Evolutionary conservation across 2,329 filamentous ascomycete species (phyloP).

Genomic region (Diplocarpon mali): DNA sequence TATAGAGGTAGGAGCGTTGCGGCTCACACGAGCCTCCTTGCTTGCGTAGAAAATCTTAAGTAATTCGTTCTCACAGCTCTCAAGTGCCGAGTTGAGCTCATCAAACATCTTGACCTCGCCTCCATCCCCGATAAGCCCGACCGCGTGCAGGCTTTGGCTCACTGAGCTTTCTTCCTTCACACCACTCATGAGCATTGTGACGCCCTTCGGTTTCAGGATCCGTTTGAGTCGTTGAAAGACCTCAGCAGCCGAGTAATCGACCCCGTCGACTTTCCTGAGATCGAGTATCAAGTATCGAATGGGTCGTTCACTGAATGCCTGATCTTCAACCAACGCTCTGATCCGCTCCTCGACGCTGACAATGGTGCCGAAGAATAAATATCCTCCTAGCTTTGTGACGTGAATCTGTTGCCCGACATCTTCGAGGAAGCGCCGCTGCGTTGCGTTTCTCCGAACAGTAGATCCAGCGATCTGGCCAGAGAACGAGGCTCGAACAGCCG

Average conservation of each 20-base stretch:
- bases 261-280: conserved; percentile 76
- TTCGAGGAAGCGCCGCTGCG: conserved; percentile 77
- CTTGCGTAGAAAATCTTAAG: conserved; percentile 68
- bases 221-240: conserved; percentile 89
- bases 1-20: conserved; percentile 29
- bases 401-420: conserved; percentile 81
- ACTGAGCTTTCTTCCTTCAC: conserved; percentile 66
- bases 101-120: conserved; percentile 72
- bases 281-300: conserved; percentile 88
- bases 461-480: conserved; percentile 82
- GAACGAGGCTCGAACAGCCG: conserved; percentile 82
- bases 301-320: conserved; percentile 63
- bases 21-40: conserved; percentile 46
- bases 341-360: conserved; percentile 89
- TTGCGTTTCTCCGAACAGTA: conserved; percentile 81
- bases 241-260: conserved; percentile 94
- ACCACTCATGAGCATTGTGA: conserved; percentile 74
- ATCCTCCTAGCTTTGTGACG: conserved; percentile 84
- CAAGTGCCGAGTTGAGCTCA: conserved; percentile 83
- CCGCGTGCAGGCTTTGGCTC: conserved; percentile 68
- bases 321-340: conserved; percentile 68
- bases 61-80: conserved; percentile 90
- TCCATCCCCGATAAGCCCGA: conserved; percentile 66
- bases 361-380: conserved; percentile 97
- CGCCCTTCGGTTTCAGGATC: conserved; percentile 63